Evolutionary conservation across 371 early-diverging fungal genomes (phyloP), one percentile per base, ranked within the genome.

Genomic region (Rhizomucor miehei): DNA sequence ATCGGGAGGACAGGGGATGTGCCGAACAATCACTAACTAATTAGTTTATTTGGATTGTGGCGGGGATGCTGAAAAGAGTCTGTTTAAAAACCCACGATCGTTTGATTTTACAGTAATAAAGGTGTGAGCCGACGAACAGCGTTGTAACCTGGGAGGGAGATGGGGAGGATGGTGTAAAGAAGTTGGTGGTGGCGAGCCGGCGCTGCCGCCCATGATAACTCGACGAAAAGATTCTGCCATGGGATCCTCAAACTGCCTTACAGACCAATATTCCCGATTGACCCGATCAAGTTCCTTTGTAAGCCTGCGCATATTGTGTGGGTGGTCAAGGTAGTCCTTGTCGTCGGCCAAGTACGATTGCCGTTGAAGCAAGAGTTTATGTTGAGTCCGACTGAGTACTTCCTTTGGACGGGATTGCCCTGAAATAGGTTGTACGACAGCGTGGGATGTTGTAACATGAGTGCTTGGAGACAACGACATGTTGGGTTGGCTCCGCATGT

Each of bases 231-330:
- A 72, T 43, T 70, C 52, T 0, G 52, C 60, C 39, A 74, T 51
- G 6, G 78, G 78, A 50, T 77, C 69, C 51, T 72, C 68, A 57
- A 62, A 74, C 35, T 70, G 60, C 24, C 65, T 63, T 17, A 77
- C 51, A 44, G 47, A 63, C 41, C 58, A 59, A 47, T 80, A 76
- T 63, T 81, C 82, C 50, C 73, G 64, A 53, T 79, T 80, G 6
- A 80, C 72, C 40, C 78, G 69, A 16, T 77, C 77, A n/a, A 72
- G 38, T 46, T 80, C 80, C 48, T 75, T 79, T 8, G 78, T 77
- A 14, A 79, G 54, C 39, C 70, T 50, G 20, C 66, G 60, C 73
- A 77, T 76, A 52, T 82, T 82, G 1, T 59, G 56, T 8, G 82
- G 82, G 54, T 82, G 78, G 45, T 69, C 67, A 45, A 80, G 44